Percentiles rank a stretch among this genome's conserved stretches.
Conservation (phyloP, 2,329 filamentous ascomycete genomes). For the Sclerotinia sclerotiorum region DNA sequence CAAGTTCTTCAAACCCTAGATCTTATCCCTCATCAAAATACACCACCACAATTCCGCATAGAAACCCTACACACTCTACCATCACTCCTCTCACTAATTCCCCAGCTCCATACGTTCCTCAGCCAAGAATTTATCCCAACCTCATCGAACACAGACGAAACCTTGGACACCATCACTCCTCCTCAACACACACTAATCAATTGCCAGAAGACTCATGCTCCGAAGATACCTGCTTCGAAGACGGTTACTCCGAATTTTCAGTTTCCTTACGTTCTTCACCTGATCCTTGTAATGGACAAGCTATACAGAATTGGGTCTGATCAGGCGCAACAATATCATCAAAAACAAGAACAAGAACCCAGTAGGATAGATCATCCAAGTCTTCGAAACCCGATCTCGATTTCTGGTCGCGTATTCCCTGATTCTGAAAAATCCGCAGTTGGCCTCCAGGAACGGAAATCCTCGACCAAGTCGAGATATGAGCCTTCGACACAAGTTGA, state of each 20-base stretch:
- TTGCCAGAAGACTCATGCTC: background rate
- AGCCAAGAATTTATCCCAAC: no score
- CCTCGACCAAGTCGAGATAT: background rate
- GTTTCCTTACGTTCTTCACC: no score
- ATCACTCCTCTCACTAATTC: background rate
- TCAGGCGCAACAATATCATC: no score
- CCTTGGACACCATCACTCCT: background rate
- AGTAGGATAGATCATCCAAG: no score
- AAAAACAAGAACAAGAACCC: no score
- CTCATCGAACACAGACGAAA: no score
- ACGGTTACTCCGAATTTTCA: no score
- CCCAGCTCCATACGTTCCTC: background rate
- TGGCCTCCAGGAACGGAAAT: background rate
- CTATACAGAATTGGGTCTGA: background rate
- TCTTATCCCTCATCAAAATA: background rate
- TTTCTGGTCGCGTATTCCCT: background rate
- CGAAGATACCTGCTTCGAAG: background rate
- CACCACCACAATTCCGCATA: background rate
- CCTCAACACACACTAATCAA: background rate
- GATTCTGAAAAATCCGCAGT: background rate
- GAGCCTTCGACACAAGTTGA: no score
- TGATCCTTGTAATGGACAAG: fast-evolving
- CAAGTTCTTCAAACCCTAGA: no score
- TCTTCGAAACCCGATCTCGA: no score
- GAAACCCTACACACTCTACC: background rate